These are phyloP conservation scores for Lasiosphaeria ovina DNA, from an alignment of 495 filamentous ascomycete species.

Conservation along the genomic window DNA sequence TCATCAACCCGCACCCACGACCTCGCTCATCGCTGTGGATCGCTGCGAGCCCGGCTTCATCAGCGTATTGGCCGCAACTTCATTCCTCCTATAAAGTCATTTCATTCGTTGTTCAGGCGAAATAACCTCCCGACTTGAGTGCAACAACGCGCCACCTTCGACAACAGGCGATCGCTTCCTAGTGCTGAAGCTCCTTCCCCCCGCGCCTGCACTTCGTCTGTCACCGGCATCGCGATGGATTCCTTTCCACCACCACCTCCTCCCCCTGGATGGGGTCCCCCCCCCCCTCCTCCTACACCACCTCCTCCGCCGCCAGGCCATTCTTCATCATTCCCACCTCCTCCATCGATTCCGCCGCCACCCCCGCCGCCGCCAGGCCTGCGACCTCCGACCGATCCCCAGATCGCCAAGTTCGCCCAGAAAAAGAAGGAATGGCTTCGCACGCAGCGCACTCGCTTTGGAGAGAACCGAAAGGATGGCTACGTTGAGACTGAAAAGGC, in stretches of 20 bases:
- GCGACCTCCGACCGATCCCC: conserved; percentile 77
- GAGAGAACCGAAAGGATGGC: conserved; percentile 93
- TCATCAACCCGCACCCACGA: conserved; percentile 18
- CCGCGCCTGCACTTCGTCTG: conserved; percentile 1
- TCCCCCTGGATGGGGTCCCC: conserved; percentile 53
- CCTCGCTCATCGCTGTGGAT: conserved; percentile 20
- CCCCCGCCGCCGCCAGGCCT: conserved; percentile 90
- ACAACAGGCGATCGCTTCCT: conserved; percentile 15
- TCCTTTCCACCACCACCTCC: conserved; percentile 63
- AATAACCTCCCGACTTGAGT: conserved; percentile 11
- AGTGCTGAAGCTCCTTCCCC: conserved; percentile 5
- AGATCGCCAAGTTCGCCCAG: conserved; percentile 90
- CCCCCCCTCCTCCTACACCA: conserved; percentile 41
- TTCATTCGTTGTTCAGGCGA: conserved; percentile 1
- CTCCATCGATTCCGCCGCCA: conserved; percentile 62
- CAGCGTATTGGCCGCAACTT: conserved; percentile 3
- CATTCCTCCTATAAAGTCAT: conserved; percentile 3
- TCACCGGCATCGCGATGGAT: conserved; percentile 59
- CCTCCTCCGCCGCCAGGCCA: conserved; percentile 77
- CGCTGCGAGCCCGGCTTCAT: conserved; percentile 14
- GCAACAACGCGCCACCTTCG: conserved; percentile 19
- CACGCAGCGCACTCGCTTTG: conserved; percentile 86
- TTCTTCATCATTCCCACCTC: conserved; percentile 70
- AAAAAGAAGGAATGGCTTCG: conserved; percentile 99
- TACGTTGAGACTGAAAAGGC: conserved; percentile 98